Evolutionary conservation across 176 grass and related monocot genomes (phyloP).

Genomic region (Alopecurus myosuroides): DNA sequence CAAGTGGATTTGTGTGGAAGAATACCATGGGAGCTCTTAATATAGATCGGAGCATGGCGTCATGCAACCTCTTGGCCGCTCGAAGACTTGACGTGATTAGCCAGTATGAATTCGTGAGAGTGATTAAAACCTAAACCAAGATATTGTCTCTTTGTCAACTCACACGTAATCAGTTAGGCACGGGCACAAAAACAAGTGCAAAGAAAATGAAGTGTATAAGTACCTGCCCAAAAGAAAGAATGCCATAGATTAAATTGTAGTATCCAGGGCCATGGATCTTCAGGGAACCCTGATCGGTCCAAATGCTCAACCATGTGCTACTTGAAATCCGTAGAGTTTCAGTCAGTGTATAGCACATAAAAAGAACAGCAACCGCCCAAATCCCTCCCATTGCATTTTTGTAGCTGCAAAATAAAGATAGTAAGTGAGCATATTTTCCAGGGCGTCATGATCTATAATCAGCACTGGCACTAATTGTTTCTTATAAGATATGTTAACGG

Average conservation of each 20-base stretch:
- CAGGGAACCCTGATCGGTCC: constrained; percentile 85
- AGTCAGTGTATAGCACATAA: constrained; percentile 74
- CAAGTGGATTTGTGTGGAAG: constrained; percentile 98
- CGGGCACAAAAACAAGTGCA: not conserved
- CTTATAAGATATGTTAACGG: not conserved
- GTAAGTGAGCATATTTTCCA: constrained; percentile 30
- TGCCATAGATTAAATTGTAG: constrained; percentile 86
- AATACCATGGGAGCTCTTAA: constrained; percentile 98
- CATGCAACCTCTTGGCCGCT: constrained; percentile 86
- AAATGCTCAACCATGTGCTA: constrained; percentile 95
- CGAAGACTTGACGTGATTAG: constrained; percentile 76
- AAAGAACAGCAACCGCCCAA: constrained; percentile 76
- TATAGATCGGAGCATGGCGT: constrained; percentile 91
- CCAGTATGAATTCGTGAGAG: constrained; percentile 84
- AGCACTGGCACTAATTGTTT: not conserved
- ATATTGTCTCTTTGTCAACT: not conserved
- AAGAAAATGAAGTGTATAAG: not conserved
- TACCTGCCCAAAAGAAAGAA: constrained; percentile 93
- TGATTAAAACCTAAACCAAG: constrained; percentile 66
- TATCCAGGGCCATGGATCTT: constrained; percentile 67
- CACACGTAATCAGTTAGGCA: not conserved
- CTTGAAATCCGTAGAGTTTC: constrained; percentile 92
- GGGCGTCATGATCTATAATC: constrained; percentile 19
- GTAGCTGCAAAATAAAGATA: constrained; percentile 57
- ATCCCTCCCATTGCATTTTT: constrained; percentile 92